Conservation (phyloP, 345 rosid species). For the Brassica carinata region DNA sequence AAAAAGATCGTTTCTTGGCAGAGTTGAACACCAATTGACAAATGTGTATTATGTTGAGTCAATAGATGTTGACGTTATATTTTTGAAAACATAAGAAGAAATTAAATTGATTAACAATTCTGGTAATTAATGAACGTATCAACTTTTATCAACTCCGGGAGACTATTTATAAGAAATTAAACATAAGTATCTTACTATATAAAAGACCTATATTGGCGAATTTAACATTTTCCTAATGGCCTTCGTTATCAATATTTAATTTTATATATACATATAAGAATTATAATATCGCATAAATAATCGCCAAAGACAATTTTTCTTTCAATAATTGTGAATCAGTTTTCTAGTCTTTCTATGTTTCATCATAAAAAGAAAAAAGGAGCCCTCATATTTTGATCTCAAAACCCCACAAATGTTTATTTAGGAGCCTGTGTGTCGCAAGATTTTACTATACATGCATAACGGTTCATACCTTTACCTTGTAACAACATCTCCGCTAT, state of each 20-base stretch:
- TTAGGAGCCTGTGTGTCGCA: neutral
- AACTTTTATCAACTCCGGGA: too few relatives aligned
- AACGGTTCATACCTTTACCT: neutral
- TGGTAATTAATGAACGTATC: too few relatives aligned
- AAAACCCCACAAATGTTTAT: neutral
- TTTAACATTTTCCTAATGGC: too few relatives aligned
- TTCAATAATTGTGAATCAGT: neutral
- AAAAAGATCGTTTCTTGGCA: neutral
- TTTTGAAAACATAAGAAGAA: neutral
- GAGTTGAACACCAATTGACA: slow-evolving; percentile 23
- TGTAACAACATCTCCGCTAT: neutral
- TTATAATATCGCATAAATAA: too few relatives aligned
- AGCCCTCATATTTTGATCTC: neutral
- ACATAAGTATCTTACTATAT: too few relatives aligned
- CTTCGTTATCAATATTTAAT: too few relatives aligned
- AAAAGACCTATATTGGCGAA: too few relatives aligned
- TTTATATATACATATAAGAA: too few relatives aligned
- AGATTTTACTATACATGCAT: neutral
- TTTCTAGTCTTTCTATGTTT: too few relatives aligned
- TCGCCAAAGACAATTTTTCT: neutral
- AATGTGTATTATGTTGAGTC: slow-evolving; percentile 29
- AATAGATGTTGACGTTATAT: slow-evolving; percentile 4
- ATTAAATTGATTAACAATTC: neutral
- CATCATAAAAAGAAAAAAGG: too few relatives aligned
- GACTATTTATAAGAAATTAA: too few relatives aligned